Conservation (phyloP, 768 basidiomycete genomes). For the Atractiella rhizophila region DNA sequence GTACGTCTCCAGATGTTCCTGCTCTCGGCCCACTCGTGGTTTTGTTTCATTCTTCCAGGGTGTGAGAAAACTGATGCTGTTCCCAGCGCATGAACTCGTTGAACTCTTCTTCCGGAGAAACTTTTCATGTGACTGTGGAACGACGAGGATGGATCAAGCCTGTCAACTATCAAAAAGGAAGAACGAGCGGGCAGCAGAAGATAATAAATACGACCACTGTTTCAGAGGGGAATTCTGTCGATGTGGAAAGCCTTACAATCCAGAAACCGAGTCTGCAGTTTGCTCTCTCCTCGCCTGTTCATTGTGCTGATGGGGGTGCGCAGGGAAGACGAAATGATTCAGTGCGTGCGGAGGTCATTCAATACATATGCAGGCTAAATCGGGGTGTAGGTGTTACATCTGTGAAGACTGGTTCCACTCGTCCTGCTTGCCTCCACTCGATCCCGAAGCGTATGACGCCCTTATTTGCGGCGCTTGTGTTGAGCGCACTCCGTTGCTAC, state of each 20-base stretch:
- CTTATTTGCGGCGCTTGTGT: conserved; percentile 5
- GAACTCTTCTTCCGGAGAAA: conserved; percentile 17
- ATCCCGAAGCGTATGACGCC: conserved; percentile 1
- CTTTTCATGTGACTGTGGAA: conserved; percentile 17
- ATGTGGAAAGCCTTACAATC: conserved; percentile 14
- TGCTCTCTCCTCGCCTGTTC: background rate
- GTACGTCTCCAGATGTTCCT: too few relatives aligned
- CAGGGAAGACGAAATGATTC: conserved; percentile 6
- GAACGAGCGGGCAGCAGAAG: conserved; percentile 2
- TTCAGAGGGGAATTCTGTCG: conserved; percentile 15
- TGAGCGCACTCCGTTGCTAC: background rate
- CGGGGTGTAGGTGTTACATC: conserved; percentile 3
- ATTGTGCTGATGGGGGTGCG: background rate
- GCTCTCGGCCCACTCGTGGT: too few relatives aligned
- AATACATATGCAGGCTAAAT: background rate
- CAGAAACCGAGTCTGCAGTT: conserved; percentile 12
- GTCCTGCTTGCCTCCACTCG: conserved; percentile 3
- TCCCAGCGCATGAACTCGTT: too few relatives aligned
- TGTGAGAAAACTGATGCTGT: too few relatives aligned
- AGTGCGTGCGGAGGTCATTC: conserved; percentile 1
- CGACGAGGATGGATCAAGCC: conserved; percentile 7
- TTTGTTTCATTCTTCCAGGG: too few relatives aligned
- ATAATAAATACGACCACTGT: conserved; percentile 14
- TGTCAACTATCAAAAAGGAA: conserved; percentile 8
- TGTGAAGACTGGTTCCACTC: conserved; percentile 17